Conservation (phyloP, 164 flowering plant genomes). For the Vitis vinifera region DNA sequence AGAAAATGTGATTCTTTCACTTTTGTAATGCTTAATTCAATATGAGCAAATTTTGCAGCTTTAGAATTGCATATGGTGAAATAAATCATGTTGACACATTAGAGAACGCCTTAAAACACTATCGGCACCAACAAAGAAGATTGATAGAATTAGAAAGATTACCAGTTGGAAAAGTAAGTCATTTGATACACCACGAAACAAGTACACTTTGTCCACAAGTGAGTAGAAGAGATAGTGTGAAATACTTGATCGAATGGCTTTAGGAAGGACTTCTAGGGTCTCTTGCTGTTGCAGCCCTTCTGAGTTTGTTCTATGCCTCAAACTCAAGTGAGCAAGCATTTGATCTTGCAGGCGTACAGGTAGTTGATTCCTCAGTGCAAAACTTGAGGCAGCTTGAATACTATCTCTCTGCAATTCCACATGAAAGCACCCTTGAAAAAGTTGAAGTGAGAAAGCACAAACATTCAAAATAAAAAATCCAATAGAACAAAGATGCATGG, state of each 20-base stretch:
- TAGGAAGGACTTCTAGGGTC: slow-evolving; percentile 59
- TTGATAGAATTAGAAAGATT: background rate
- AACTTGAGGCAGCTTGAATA: slow-evolving; percentile 59
- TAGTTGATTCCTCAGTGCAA: slow-evolving; percentile 54
- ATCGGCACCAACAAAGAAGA: slow-evolving; percentile 1
- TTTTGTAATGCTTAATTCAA: too few relatives aligned
- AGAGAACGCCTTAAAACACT: background rate
- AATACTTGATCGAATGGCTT: slow-evolving; percentile 67
- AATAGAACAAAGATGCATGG: too few relatives aligned
- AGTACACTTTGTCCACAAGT: slow-evolving; percentile 52
- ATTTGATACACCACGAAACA: slow-evolving; percentile 61
- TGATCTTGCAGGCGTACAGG: slow-evolving; percentile 67
- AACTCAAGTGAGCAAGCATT: slow-evolving; percentile 62
- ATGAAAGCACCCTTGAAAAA: slow-evolving; percentile 1
- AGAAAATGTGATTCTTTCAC: background rate
- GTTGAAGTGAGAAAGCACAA: background rate
- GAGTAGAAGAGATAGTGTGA: slow-evolving; percentile 56
- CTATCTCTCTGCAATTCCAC: slow-evolving; percentile 48
- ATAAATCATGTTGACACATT: too few relatives aligned
- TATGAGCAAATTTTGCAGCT: background rate
- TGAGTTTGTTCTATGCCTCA: slow-evolving; percentile 53
- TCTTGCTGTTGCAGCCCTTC: slow-evolving; percentile 78
- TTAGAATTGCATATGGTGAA: background rate
- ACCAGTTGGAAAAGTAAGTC: slow-evolving; percentile 73
- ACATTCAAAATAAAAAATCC: background rate